Percentiles rank a stretch among this genome's conserved stretches.
phyloP scores from a whole-genome alignment of 441 rosid genomes.

The Euphorbia celastroides region DNA sequence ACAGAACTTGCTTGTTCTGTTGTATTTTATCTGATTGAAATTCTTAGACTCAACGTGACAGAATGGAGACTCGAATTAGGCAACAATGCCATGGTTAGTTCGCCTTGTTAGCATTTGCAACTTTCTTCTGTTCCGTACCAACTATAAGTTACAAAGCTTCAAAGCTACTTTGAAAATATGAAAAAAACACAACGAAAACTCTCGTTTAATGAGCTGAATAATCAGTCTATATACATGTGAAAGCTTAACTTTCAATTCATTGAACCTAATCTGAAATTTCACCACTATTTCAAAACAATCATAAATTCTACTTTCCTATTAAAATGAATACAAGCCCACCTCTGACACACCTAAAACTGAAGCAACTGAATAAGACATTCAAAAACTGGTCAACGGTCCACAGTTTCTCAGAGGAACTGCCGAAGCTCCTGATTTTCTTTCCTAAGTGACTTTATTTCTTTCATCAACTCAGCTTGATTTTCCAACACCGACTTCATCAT shows the following conservation, averaged over 20 bases:
- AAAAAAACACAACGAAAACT: no score
- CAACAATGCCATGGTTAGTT: no score
- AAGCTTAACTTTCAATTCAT: neutral
- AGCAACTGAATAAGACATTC: neutral
- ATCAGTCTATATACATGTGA: slow-evolving; percentile 7
- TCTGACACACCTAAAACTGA: neutral
- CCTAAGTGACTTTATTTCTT: slow-evolving; percentile 63
- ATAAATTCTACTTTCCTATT: neutral
- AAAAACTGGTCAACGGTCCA: slow-evolving; percentile 12
- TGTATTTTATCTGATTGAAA: no score
- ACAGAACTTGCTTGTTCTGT: no score
- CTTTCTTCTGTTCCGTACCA: no score
- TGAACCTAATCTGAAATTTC: neutral
- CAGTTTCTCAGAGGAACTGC: slow-evolving; percentile 48
- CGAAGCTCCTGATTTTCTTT: slow-evolving; percentile 83
- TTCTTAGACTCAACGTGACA: no score
- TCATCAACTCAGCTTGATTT: slow-evolving; percentile 80
- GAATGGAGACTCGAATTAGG: no score
- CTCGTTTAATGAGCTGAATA: no score
- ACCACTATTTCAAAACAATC: neutral
- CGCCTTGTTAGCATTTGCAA: no score
- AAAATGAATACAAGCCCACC: neutral
- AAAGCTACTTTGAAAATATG: no score
- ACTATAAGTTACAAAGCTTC: no score
- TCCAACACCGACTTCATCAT: slow-evolving; percentile 61